These are phyloP conservation scores for Botryotinia calthae DNA, from an alignment of 2,329 filamentous ascomycete genomes.

Conservation along the genomic window DNA sequence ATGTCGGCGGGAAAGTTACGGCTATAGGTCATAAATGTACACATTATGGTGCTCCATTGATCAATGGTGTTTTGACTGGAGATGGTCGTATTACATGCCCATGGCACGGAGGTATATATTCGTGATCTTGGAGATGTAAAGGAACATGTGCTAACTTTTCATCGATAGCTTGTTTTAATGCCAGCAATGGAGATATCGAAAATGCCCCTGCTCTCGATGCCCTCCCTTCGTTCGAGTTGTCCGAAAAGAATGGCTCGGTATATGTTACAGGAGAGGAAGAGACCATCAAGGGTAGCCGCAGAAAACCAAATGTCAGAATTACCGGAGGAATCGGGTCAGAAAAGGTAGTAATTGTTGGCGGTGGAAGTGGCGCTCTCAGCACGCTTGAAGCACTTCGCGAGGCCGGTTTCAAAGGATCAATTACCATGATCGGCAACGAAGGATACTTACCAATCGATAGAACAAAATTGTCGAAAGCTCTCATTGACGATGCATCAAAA, in stretches of 20 bases:
- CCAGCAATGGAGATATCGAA: slow-evolving; percentile 86
- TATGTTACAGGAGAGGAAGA: slow-evolving; percentile 81
- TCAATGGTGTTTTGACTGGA: slow-evolving; percentile 78
- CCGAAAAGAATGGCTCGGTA: slow-evolving; percentile 77
- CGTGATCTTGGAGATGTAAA: background rate
- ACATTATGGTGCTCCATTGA: slow-evolving; percentile 89
- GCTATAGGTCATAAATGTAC: slow-evolving; percentile 82
- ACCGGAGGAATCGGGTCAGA: slow-evolving; percentile 52
- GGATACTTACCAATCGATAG: slow-evolving; percentile 86
- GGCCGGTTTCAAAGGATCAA: slow-evolving; percentile 72
- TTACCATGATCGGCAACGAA: slow-evolving; percentile 83
- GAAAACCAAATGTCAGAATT: slow-evolving; percentile 73
- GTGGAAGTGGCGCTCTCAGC: slow-evolving; percentile 81
- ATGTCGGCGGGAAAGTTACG: slow-evolving; percentile 71
- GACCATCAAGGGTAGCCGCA: slow-evolving; percentile 71
- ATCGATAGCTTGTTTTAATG: slow-evolving; percentile 80
- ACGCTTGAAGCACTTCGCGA: slow-evolving; percentile 79
- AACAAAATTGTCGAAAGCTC: slow-evolving; percentile 91
- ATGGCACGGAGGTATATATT: slow-evolving; percentile 80
- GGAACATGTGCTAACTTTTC: background rate
- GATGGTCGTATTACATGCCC: slow-evolving; percentile 86
- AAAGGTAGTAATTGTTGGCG: slow-evolving; percentile 81
- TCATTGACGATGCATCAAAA: slow-evolving; percentile 78
- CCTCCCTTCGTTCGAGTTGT: slow-evolving; percentile 77
- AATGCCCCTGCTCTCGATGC: slow-evolving; percentile 88